Evolutionary conservation across 2,329 filamentous ascomycete genomes (phyloP), one percentile per base, ranked within the genome.

Genomic region (Orbilia quercus): DNA sequence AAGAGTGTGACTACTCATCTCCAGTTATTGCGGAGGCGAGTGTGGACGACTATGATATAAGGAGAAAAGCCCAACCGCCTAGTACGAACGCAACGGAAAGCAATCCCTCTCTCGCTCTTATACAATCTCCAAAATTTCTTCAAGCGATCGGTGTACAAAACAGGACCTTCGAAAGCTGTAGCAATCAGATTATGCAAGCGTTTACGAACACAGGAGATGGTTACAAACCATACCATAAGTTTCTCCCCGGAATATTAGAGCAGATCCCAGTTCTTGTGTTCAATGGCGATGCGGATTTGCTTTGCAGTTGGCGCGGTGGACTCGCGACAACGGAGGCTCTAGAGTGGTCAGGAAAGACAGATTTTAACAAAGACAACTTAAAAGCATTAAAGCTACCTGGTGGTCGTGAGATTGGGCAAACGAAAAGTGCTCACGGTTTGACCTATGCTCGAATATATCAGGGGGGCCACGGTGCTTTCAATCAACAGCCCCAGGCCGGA

Each of bases 261-360:
- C 82, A 97, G 85, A 95, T 99, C 73, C 94, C 94, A 28, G 91
- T 98, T 66, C 86, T 98, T 74, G 89, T 98, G 84, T 99, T 98
- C 79, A 95, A 91, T 73, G 91, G 91, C 79, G 91, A 94, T 79
- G 90, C 90, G 62, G 91, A 94, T 82, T 94, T 89, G 82, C 95
- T 95, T 82, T 87, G 92, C 90, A 97, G 97, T 88, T 97, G 94
- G 93, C 91, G 98, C 76, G 95, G 95, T 77, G 98, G 98, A 87
- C 89, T 91, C 82, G 94, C 91, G 72, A 98, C 95, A 95, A 89
- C 91, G 66, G 90, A 96, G 80, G 90, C 88, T 69, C 91, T 99
- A 45, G 91, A 97, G 83, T 99, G 94, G 93, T 84, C 89, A 58
- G 94, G 92, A 79, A 87, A 96, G 83, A 87, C 91, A 82, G 85